Percentiles rank a stretch among this genome's conserved stretches.
Evolutionary conservation across 805 yeast species (phyloP).

Genomic region (Sugiyamaella marilandica): DNA sequence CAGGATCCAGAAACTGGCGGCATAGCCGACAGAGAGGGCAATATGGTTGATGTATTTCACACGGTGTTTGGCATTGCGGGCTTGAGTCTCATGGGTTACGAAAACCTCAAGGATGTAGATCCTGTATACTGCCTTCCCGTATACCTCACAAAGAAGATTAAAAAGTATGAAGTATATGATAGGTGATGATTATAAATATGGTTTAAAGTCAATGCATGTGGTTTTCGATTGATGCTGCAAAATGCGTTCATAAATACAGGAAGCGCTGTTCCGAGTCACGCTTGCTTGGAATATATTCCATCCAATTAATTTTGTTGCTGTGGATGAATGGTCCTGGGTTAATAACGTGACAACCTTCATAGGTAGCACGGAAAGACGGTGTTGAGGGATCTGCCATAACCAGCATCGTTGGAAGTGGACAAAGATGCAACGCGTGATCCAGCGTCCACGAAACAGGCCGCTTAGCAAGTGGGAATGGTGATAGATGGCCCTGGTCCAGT

Average conservation of each 20-base stretch:
- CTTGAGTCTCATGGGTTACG: slow-evolving; percentile 64
- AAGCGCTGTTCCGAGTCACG: slow-evolving; percentile 39
- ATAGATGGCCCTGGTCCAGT: slow-evolving; percentile 80
- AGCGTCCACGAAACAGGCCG: slow-evolving; percentile 66
- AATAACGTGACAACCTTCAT: slow-evolving; percentile 74
- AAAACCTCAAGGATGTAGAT: slow-evolving; percentile 58
- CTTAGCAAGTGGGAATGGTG: slow-evolving; percentile 63
- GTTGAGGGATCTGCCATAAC: slow-evolving; percentile 68
- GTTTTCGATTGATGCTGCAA: not conserved
- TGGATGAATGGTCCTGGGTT: slow-evolving; percentile 60
- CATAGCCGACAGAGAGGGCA: slow-evolving; percentile 84
- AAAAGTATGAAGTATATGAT: not conserved
- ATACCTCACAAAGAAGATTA: slow-evolving; percentile 34
- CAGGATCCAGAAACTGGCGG: slow-evolving; percentile 85
- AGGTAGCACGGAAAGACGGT: slow-evolving; percentile 67
- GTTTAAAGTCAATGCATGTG: not conserved
- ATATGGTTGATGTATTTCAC: slow-evolving; percentile 89
- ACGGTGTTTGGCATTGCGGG: slow-evolving; percentile 91
- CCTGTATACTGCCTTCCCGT: slow-evolving; percentile 84
- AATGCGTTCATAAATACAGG: slow-evolving; percentile 18
- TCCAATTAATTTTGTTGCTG: slow-evolving; percentile 50
- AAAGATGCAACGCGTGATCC: slow-evolving; percentile 62
- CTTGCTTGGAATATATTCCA: slow-evolving; percentile 65
- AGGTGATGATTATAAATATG: not conserved
- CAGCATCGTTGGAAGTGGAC: slow-evolving; percentile 68